Evolutionary conservation across 805 yeast species (phyloP), one percentile per base, ranked within the genome.

Genomic region (Diddensiella santjacobensis): DNA sequence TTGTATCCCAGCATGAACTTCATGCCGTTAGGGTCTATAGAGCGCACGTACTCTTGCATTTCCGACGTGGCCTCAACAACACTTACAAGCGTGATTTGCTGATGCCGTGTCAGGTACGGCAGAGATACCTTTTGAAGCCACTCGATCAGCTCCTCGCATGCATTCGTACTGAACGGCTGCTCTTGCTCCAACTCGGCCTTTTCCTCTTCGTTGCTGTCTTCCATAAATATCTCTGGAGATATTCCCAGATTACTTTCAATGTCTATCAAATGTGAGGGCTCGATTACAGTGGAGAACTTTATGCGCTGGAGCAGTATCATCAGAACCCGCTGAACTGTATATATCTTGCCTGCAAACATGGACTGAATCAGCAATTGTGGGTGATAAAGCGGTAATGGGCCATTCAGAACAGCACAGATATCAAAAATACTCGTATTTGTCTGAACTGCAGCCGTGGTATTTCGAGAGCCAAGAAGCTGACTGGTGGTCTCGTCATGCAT

Each of bases 91-190:
- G 96, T 88, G 23, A 83, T 80, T 60, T 90, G 98, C 63, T 90
- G 96, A 67, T 90, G 97, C 51, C 96, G 80, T 0, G 96, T 88
- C 23, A 90, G 63, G 52, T 83, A 82, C 0, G 96, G 96, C 22
- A 90, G 68, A 1, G 91, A 73, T 3, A 77, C 71, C 50, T 77
- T 80, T 37, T 80, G 79, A 45, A 90, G 69, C 51, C 78, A 79
- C 19, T 83, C 84, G 13, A 72, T 67, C 19, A 90, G 67, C 2
- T 76, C 62, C 1, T 68, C 72, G 42, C 51, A 48, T 42, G 54
- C 19, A 42, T 44, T 37, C 24, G 44, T 15, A 33, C 41, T 20
- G 29, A 52, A 52, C 18, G 8, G 22, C 22, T 5, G 5, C 22
- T 35, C 29, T 31, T 35, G 30, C 6, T 44, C 31, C 4, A 20